Base-by-base conservation (phyloP, 2,329 filamentous ascomycete species). In the Cytospora schulzeri region DNA sequence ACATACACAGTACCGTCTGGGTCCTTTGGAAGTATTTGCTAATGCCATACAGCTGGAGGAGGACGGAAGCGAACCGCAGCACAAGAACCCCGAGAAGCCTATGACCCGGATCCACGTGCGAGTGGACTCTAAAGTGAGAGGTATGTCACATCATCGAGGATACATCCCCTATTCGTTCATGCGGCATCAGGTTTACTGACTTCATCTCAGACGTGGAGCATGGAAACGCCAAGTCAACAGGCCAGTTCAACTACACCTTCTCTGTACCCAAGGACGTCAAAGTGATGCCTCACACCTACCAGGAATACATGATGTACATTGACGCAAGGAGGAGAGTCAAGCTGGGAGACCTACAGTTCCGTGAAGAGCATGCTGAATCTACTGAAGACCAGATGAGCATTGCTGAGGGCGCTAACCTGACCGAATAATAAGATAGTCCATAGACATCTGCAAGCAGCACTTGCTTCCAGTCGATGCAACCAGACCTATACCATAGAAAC, bases 241-340 rank as follows among this genome's bases (percentile, higher is more conserved):
- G 90, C 5, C 88, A 90, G 70, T 92, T 92, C 78, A 90, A 91
- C 70, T 92, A 92, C 72, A 91, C 89, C 0, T 78, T 78, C 60
- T 70, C 73, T 2, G 76, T 78, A 54, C 76, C 77, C 19, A 73
- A 71, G 62, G 73, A 77, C 63, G 71, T 78, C 56, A 73, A 72
- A 24, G 77, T 78, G 22, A 66, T 78, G 62, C 77, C 77, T 26
- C 72, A 73, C 63, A 74, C 76, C 1, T 79, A 80, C 68, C 71
- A 77, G 60, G 76, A 80, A 67, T 78, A 77, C 67, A 78, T 80
- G 74, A 76, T 76, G 70, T 81, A 79, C 62, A 73, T 80, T 50
- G 78, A 80, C 56, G 79, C 78, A 1, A 74, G 77, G 31, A 73
- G 78, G 53, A 75, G 78, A 45, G 76, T 78, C 45, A 71, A 68